Conservation (phyloP, 177 flowering plant genomes). For the Vitis hybrid region DNA sequence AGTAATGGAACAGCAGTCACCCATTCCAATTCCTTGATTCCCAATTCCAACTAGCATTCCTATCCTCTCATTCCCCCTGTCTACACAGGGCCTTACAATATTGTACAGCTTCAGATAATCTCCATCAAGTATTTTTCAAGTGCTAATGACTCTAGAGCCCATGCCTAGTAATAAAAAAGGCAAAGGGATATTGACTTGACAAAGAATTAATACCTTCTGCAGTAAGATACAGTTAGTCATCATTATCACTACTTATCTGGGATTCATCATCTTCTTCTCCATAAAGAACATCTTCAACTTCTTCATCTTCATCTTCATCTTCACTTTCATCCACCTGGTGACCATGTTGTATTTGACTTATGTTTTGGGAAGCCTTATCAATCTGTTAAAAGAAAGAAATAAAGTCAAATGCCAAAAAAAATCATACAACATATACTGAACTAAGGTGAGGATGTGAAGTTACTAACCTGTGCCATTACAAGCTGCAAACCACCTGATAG, state of each 20-base stretch:
- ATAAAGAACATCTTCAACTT: slow-evolving; percentile 53
- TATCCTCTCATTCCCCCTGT: not conserved
- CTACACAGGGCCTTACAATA: not conserved
- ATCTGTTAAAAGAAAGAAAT: slow-evolving; percentile 37
- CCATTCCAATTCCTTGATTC: not conserved
- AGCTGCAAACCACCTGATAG: slow-evolving; percentile 84
- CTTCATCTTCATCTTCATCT: slow-evolving; percentile 70
- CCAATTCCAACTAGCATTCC: not conserved
- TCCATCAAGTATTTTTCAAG: not conserved
- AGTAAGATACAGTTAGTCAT: slow-evolving; percentile 20
- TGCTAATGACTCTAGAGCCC: not conserved
- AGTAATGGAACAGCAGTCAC: no score
- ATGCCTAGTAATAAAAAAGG: not conserved
- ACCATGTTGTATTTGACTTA: slow-evolving; percentile 21
- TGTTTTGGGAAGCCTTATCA: slow-evolving; percentile 49
- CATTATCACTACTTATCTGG: slow-evolving; percentile 56
- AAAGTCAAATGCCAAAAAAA: slow-evolving; percentile 1
- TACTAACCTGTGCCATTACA: slow-evolving; percentile 69
- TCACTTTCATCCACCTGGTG: slow-evolving; percentile 43
- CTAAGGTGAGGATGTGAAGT: slow-evolving; percentile 1
- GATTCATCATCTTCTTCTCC: slow-evolving; percentile 61
- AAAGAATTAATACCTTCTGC: slow-evolving; percentile 15
- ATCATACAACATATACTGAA: not conserved
- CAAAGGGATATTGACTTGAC: not conserved
- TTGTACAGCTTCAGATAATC: no score